phyloP scores from a whole-genome alignment of 2,329 filamentous ascomycete genomes.

The Cladophialophora immunda region DNA sequence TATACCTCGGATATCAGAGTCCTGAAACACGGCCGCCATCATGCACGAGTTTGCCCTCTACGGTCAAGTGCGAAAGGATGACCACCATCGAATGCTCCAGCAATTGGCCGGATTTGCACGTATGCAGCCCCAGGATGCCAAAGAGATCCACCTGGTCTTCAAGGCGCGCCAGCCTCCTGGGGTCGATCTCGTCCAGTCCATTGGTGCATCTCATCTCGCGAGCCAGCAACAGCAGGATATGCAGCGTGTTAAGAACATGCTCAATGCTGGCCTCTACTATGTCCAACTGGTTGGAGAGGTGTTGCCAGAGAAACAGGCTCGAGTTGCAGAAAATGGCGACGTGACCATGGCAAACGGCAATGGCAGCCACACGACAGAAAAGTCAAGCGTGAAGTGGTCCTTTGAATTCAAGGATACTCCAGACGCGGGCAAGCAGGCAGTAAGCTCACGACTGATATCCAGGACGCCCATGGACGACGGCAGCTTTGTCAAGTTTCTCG shows the following conservation, averaged over 20 bases:
- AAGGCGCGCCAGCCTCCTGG: conserved; percentile 61
- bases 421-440: conserved; percentile 60
- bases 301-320: not conserved
- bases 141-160: conserved; percentile 67
- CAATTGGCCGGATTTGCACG: conserved; percentile 69
- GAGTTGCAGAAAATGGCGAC: conserved; percentile 20
- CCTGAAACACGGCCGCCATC: conserved; percentile 17
- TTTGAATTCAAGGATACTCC: conserved; percentile 60
- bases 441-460: conserved; percentile 62
- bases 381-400: conserved; percentile 46
- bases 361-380: conserved; percentile 8
- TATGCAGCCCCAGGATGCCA: conserved; percentile 65
- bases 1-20: not conserved
- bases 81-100: conserved; percentile 68
- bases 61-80: conserved; percentile 64
- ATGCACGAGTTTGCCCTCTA: conserved; percentile 72
- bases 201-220: conserved; percentile 55
- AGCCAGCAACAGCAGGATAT: conserved; percentile 52
- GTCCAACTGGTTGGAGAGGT: conserved; percentile 60
- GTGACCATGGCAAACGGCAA: conserved; percentile 26
- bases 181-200: conserved; percentile 46
- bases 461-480: conserved; percentile 59
- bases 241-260: conserved; percentile 56
- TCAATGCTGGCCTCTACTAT: conserved; percentile 63
- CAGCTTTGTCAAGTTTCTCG: conserved; percentile 61